Base-by-base conservation (phyloP, 768 basidiomycete species). In the Collybia sp. region DNA sequence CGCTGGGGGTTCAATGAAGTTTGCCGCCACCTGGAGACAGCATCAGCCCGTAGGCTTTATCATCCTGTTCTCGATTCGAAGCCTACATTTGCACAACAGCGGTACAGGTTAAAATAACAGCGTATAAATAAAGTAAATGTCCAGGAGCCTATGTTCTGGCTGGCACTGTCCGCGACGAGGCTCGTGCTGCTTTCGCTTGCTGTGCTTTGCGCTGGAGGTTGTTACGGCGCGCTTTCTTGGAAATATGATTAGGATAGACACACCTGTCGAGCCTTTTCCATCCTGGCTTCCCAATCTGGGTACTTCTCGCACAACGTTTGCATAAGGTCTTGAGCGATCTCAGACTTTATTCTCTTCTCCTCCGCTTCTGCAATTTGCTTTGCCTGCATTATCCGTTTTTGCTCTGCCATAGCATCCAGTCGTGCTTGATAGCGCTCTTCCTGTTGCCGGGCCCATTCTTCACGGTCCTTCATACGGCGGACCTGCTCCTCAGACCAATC, bases 211-310 rank as follows among this genome's bases (percentile, higher is more conserved):
- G 58, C 59, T 62, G 46, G 8, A 25, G 45, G 25, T 43, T 31
- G 37, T 12, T 33, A n/a, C 13, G 44, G 41, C 15, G 31, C 40
- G 11, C 8, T 19, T 38, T 37, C 18, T 13, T 16, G 12, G 19
- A 30, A 4, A 4, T 25, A 25, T 20, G 43, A 44, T 44, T 32
- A 9, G 44, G 44, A n/a, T 3, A 13, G 19, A 55, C 68, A 48
- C 50, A 82, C 83, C 67, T 73, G 66, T 50, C 76, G 65, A 3
- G 71, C 71, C 45, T 72, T 73, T 54, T 70, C 69, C 58, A 71
- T 70, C 44, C 84, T 72, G 16, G 68, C 69, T 49, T 77, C 73
- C 76, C 83, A 82, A 48, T 83, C 83, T 32, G 84, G 83, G 53
- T 76, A 80, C 44, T 67, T 60, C 34, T 72, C 66, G 46, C 76